These are phyloP conservation scores for Alternaria infectoria DNA, from an alignment of 2,329 filamentous ascomycete genomes.

Conservation along the genomic window DNA sequence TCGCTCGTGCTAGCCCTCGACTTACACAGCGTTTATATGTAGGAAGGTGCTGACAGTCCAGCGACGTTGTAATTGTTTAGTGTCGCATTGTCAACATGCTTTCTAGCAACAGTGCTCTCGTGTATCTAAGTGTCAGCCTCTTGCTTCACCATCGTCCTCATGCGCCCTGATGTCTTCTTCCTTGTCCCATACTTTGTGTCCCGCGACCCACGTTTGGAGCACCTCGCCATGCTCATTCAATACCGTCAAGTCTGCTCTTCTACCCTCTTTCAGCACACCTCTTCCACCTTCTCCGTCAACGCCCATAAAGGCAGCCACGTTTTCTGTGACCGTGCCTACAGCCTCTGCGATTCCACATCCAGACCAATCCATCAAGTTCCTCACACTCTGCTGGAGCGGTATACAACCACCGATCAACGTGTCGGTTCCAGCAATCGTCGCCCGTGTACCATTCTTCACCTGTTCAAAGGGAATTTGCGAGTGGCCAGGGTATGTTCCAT, in stretches of 20 bases:
- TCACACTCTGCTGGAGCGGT: conserved; percentile 57
- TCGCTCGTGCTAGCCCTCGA: not conserved
- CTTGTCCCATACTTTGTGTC: conserved; percentile 55
- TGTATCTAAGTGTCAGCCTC: conserved; percentile 13
- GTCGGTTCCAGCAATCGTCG: conserved; percentile 60
- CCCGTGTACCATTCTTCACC: conserved; percentile 56
- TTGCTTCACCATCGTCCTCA: conserved; percentile 40
- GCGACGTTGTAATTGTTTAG: not conserved
- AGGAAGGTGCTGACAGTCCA: not conserved
- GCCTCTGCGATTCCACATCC: conserved; percentile 57
- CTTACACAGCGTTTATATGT: not conserved
- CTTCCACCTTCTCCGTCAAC: conserved; percentile 52
- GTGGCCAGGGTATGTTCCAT: conserved; percentile 60
- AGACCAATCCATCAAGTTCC: conserved; percentile 56
- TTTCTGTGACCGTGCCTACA: conserved; percentile 58
- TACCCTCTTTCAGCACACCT: conserved; percentile 51
- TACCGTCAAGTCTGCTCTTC: conserved; percentile 58
- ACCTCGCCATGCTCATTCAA: conserved; percentile 55
- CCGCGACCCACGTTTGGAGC: conserved; percentile 60
- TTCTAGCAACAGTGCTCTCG: not conserved
- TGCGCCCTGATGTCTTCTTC: conserved; percentile 34
- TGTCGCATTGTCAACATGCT: not conserved
- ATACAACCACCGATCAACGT: conserved; percentile 63
- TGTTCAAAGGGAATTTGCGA: conserved; percentile 59
- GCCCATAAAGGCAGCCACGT: conserved; percentile 58